Evolutionary conservation across 2,329 filamentous ascomycete species (phyloP), one percentile per base, ranked within the genome.

Genomic region (Diplodia sapinea): DNA sequence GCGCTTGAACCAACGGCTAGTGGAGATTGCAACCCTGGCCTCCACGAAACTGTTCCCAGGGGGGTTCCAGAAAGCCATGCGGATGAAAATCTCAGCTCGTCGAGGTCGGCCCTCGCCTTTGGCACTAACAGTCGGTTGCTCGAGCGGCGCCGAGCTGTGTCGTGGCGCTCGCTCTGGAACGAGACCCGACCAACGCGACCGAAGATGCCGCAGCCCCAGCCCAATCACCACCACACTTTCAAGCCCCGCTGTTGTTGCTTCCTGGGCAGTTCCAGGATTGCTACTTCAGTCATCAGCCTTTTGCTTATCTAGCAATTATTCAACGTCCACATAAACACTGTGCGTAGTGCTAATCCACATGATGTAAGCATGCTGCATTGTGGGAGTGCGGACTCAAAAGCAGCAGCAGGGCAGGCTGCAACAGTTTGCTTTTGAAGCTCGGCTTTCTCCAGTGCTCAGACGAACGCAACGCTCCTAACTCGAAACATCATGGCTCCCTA

Each of bases 131-230:
- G 50, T 63, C 59, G 50, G 59, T 20, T 31, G n/a, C 11, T 23
- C 29, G 57, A n/a, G 56, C 49, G 57, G 13, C 57, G 40, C 52
- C 57, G 20, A 62, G 20, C 33, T 31, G 59, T 31, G 29, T 63
- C 50, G 47, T 63, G 59, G 59, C 43, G 59, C 40, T 26, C 31
- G 29, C 26, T 23, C 59, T n/a, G 43, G 59, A 63, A 51, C 59
- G 59, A 63, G 59, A 63, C 59, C 59, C 59, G 43, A n/a, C 43
- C 29, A 49, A 63, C 31, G 59, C 59, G 59, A 63, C 59, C 59
- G 59, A 63, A 51, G 26, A 40, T 43, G 59, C 59, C 43, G 50
- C 31, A 9, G 59, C 17, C 47, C 26, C 47, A 63, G 47, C 29
- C 59, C 47, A 63, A 63, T 63, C 59, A 51, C 47, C 59, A 26